Evolutionary conservation across 192 early-diverging fungal species (phyloP), one percentile per base, ranked within the genome.

Genomic region (Rhizophagus prolifer): DNA sequence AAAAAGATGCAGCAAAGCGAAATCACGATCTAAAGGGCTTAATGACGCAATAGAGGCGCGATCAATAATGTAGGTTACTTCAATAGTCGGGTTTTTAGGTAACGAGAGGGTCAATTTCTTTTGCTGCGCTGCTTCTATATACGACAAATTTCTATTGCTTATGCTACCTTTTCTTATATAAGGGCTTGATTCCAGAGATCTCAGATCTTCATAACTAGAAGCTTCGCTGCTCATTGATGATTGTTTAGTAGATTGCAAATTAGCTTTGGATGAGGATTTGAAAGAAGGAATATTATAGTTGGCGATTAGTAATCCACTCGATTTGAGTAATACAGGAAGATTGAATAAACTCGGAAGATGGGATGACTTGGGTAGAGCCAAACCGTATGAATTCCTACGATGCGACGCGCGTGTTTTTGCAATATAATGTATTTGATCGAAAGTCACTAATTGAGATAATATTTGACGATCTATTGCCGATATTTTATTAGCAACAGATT

Each of bases 371-470:
- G 38, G 31, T 44, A 21, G 54, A 3, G 60, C 2, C 14, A 60
- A 62, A 2, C 60, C 47, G n/a, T 78, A 62, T 21, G 34, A 26
- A 19, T 74, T 47, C 6, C 75, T 67, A 38, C 68, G 72, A 34
- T 79, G 79, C 47, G 76, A 41, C 12, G 70, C 61, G 1, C 73
- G 69, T 30, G 81, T 78, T 13, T 78, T 83, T 19, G 83, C 87
- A 13, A 88, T 83, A 12, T 81, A 79, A 75, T 84, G 75, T 10
- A 87, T 85, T 19, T 84, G 79, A 79, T 90, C 88, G 68, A 86
- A 90, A 0, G 88, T 88, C 9, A 85, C 81, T 23, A 90, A 61
- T n/a, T 84, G 84, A 10, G 88, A 87, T 21, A 88, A 63, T 2
- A 83, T 36, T 60, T 79, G 74, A 25, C 78, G 77, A 46, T 90